Base-by-base conservation (phyloP, 768 basidiomycete genomes). In the Mycena chlorophos region DNA sequence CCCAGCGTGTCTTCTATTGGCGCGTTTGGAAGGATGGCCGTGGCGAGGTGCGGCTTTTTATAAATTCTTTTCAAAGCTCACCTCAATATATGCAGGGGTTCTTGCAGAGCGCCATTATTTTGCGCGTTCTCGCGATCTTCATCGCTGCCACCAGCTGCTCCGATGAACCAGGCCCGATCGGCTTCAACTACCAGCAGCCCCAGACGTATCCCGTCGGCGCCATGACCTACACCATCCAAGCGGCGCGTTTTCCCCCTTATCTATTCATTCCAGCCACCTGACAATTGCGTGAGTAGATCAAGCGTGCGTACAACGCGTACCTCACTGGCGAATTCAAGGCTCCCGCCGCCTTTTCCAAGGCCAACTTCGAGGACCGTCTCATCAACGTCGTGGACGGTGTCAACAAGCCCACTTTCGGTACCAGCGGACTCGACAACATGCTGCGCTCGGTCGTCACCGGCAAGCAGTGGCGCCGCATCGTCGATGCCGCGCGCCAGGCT, bases 361-460 rank as follows among this genome's bases (percentile, higher is more conserved):
- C 20, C 45, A 46, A 46, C 22, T 46, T 25, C 45, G 22, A 10
- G 23, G 23, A 46, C 20, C 25, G 65, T 0, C 50, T 54, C 22
- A 5, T 42, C 2, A 23, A 39, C 0, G 42, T 52, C 0, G 22
- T 26, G 0, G 63, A 65, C 1, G 68, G 51, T n/a, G 10, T n/a
- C 34, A 37, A 37, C 1, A 56, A 71, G 5, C 59, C 77, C 14
- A 20, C 20, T 34, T 39, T 70, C 0, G 64, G 59, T 0, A 63
- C 75, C 3, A 68, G 74, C 43, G 72, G n/a, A n/a, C n/a, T 78
- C 4, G 69, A 77, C 45, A 72, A 74, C 46, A 65, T 70, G 38
- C 43, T 70, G 0, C 47, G 55, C 1, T 63, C 64, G 2, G 57
- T 64, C 0, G 55, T 52, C 42, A 58, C 62, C 16, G 46, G 29